These are phyloP conservation scores for Alternaria burnsii DNA, from an alignment of 2,329 filamentous ascomycete species.

Conservation along the genomic window DNA sequence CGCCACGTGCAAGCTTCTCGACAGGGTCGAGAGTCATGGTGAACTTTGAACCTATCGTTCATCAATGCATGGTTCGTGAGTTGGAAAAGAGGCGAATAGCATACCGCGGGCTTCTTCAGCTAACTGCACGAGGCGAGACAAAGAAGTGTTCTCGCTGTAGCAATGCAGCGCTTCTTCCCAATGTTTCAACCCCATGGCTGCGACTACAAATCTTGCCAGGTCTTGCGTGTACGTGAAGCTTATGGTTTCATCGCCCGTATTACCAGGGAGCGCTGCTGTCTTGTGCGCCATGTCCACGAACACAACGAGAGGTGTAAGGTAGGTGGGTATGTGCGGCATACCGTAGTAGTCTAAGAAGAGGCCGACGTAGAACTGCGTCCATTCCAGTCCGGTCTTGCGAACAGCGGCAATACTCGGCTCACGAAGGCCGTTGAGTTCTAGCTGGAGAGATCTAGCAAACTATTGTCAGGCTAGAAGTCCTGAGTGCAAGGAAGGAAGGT, in stretches of 20 bases:
- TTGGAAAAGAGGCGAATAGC: background rate
- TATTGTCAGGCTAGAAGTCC: no score
- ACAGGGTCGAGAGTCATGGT: background rate
- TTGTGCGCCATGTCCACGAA: conserved; percentile 15
- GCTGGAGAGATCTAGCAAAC: no score
- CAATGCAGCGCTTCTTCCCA: conserved; percentile 47
- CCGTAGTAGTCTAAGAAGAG: conserved; percentile 46
- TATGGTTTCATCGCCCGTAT: conserved; percentile 21
- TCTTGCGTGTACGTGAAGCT: conserved; percentile 30
- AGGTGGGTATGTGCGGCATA: no score
- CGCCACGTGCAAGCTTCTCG: background rate
- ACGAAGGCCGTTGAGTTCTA: no score
- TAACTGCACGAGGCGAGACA: conserved; percentile 51
- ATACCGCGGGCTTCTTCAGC: background rate
- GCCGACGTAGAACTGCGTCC: conserved; percentile 36
- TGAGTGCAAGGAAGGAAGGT: no score
- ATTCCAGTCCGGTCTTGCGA: conserved; percentile 28
- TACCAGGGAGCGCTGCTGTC: conserved; percentile 27
- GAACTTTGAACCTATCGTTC: background rate
- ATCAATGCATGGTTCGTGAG: background rate
- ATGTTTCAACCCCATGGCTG: conserved; percentile 16
- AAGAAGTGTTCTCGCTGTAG: conserved; percentile 54
- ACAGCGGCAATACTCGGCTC: no score
- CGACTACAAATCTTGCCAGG: conserved; percentile 26
- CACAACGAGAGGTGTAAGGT: no score